Evolutionary conservation across 768 basidiomycete genomes (phyloP), one percentile per base, ranked within the genome.

Genomic region (Postia placenta): DNA sequence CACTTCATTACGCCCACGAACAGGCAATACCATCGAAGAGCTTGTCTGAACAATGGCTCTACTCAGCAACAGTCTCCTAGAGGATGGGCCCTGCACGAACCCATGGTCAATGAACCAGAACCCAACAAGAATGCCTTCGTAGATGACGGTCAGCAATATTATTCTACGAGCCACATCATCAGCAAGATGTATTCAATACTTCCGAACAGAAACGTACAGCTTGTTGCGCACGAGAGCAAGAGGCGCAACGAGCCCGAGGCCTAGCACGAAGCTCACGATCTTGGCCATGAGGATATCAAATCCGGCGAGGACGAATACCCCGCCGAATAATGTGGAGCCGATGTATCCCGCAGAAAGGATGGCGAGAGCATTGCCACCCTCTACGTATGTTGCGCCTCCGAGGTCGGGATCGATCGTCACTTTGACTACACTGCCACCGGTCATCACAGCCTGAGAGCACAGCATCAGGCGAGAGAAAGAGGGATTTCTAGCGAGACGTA

Each of bases 51-150:
- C 5, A 6, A 33, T 5, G 28, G 5, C 38, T 39, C 38, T 39
- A 17, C 20, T 36, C 30, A 36, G 33, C 28, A 45, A 11, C n/a
- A n/a, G n/a, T n/a, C n/a, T n/a, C n/a, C n/a, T n/a, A n/a, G n/a
- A n/a, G n/a, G n/a, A n/a, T n/a, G n/a, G n/a, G n/a, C n/a, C n/a
- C n/a, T n/a, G 39, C 45, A 74, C 84, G 56, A 65, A 86, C 91
- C 76, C 92, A 64, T 97, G 94, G 61, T 85, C 91, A 38, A 93
- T 81, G 64, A 95, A 96, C 93, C 94, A 96, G 56, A 97, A 89
- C 0, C 90, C 93, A 49, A 97, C 78, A 41, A 97, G 72, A 20
- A 96, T 68, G 7, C 79, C 92, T 65, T 96, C 92, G 57, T 91
- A 94, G 9, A 82, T 64, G 20, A 89, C 57, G 20, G 90, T 93